Conservation (phyloP, 2,329 filamentous ascomycete genomes). For the Epichloe brachyelytri region DNA sequence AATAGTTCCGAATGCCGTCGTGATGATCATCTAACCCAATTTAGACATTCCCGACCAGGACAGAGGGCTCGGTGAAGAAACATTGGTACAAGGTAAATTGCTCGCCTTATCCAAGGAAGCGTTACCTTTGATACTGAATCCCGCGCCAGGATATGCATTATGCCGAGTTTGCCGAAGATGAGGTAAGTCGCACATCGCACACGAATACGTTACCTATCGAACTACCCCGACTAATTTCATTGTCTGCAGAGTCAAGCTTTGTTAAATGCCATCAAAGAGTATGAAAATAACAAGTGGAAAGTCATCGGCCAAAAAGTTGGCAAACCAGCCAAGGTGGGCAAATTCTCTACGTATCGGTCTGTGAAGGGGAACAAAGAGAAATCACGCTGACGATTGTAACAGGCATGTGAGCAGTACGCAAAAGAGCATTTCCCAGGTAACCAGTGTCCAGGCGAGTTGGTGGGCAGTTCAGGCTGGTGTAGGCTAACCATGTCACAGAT, state of each 20-base stretch:
- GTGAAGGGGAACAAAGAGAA: not conserved
- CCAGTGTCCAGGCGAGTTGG: constrained; percentile 7
- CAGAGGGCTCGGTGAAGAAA: constrained; percentile 97
- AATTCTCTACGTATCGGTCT: no score
- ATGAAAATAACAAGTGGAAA: constrained; percentile 98
- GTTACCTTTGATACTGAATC: not conserved
- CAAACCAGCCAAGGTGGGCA: constrained; percentile 72
- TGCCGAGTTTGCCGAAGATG: constrained; percentile 93
- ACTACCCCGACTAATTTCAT: constrained; percentile 5
- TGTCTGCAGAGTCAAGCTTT: constrained; percentile 55
- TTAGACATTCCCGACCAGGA: constrained; percentile 81
- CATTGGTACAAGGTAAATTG: constrained; percentile 92
- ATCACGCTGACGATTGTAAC: constrained; percentile 3
- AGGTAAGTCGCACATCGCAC: constrained; percentile 41
- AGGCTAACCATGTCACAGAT: constrained; percentile 21
- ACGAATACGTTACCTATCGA: not conserved
- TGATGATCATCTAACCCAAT: not conserved
- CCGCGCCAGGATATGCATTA: constrained; percentile 84
- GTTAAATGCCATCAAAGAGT: constrained; percentile 92
- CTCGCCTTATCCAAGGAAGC: not conserved
- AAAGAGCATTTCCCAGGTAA: constrained; percentile 76
- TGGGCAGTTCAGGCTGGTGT: not conserved
- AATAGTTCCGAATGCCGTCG: not conserved
- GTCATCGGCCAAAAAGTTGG: constrained; percentile 91
- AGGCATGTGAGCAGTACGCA: constrained; percentile 64